phyloP scores from a whole-genome alignment of 2,329 filamentous ascomycete genomes.

The Ilyonectria robusta region DNA sequence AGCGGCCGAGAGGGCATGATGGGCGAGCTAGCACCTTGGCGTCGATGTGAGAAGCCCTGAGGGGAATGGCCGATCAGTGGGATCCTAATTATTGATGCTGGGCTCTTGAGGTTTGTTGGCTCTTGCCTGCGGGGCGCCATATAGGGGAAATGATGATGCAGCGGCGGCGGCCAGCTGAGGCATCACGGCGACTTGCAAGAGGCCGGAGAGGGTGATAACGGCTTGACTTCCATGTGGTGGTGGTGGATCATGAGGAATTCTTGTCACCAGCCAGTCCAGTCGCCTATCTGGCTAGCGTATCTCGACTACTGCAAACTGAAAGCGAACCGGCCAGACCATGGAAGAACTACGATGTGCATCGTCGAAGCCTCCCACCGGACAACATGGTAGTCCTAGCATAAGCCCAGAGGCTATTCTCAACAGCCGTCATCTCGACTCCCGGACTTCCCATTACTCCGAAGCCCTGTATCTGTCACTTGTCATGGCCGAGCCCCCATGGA shows the following conservation, averaged over 20 bases:
- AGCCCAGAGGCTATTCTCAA: neutral
- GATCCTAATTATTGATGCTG: constrained; percentile 1
- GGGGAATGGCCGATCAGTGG: constrained; percentile 2
- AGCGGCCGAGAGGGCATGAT: no score
- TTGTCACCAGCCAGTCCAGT: constrained; percentile 4
- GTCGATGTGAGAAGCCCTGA: neutral
- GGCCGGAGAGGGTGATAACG: neutral
- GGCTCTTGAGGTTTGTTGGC: constrained; percentile 15
- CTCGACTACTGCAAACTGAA: constrained; percentile 1
- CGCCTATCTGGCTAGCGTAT: constrained; percentile 13
- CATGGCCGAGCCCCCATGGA: constrained; percentile 19
- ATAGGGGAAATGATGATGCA: constrained; percentile 15
- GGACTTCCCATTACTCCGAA: constrained; percentile 5
- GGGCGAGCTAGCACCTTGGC: constrained; percentile 5
- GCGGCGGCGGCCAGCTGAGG: constrained; percentile 1
- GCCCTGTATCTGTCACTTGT: constrained; percentile 25
- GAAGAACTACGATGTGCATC: neutral
- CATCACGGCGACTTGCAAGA: neutral
- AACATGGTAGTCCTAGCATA: constrained; percentile 8
- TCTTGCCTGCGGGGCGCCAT: neutral
- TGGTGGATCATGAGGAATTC: constrained; percentile 18
- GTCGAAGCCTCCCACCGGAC: constrained; percentile 3
- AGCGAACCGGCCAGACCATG: constrained; percentile 13
- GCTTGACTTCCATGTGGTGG: neutral
- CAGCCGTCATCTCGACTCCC: constrained; percentile 8